Percentiles rank a stretch among this genome's conserved stretches.
Conservation (phyloP, 2,329 filamentous ascomycete genomes). For the Fusarium euwallaceae region DNA sequence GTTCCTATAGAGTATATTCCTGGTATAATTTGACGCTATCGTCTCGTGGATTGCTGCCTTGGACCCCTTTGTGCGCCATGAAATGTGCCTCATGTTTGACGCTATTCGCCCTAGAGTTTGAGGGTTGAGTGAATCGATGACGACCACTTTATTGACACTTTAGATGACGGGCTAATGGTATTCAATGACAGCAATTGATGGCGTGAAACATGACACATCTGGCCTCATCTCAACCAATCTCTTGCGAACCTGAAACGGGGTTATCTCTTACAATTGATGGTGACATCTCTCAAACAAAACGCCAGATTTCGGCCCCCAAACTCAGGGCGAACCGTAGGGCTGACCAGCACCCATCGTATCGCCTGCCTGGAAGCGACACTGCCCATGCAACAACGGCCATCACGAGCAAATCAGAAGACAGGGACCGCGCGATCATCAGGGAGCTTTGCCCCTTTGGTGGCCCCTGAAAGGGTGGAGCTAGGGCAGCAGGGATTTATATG, state of each 20-base stretch:
- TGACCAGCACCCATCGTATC: conserved; percentile 34
- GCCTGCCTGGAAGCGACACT: conserved; percentile 46
- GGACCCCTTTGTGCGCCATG: neutral
- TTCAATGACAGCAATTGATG: neutral
- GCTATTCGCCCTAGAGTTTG: neutral
- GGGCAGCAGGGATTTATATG: neutral
- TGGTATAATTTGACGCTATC: neutral
- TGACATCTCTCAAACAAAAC: neutral
- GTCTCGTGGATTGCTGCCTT: neutral
- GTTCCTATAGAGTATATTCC: neutral
- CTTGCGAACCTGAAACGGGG: neutral
- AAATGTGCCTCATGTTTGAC: neutral
- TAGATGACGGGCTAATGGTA: neutral
- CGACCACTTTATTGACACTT: neutral
- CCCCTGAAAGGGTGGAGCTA: conserved; percentile 28
- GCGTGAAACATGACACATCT: conserved; percentile 1
- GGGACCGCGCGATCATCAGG: conserved; percentile 20
- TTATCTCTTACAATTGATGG: neutral
- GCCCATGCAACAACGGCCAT: conserved; percentile 48
- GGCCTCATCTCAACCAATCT: neutral
- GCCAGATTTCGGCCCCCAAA: neutral
- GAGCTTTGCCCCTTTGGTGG: conserved; percentile 18
- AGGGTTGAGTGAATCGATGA: neutral
- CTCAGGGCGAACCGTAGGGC: conserved; percentile 40
- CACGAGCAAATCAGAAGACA: conserved; percentile 49